phyloP scores from a whole-genome alignment of 1,284 basidiomycete genomes.

The Leccinum griseonigrum region DNA sequence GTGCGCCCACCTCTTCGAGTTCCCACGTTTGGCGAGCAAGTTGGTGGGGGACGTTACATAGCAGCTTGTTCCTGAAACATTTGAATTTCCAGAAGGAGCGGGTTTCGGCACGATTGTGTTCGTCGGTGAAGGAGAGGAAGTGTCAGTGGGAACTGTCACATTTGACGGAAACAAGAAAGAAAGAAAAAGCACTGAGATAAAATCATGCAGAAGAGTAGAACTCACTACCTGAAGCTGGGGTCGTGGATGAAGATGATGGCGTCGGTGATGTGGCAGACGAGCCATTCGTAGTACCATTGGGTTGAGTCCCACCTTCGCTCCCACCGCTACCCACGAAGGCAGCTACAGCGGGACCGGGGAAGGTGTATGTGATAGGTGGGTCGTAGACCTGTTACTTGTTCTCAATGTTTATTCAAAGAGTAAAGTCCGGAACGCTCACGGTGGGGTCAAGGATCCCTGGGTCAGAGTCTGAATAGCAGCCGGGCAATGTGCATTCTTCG shows the following conservation, averaged over 20 bases:
- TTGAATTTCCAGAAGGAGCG: neutral
- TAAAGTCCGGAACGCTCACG: constrained; percentile 30
- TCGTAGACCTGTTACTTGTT: constrained; percentile 34
- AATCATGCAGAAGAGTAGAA: constrained; percentile 3
- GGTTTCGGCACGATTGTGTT: neutral
- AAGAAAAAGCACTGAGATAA: neutral
- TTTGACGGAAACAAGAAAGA: constrained; percentile 1
- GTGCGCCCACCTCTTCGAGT: constrained; percentile 16
- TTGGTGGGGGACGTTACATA: constrained; percentile 18
- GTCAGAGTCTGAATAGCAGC: constrained; percentile 59
- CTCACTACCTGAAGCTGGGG: constrained; percentile 19
- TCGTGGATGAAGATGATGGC: constrained; percentile 13
- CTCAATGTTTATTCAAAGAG: constrained; percentile 4
- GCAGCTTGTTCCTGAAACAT: constrained; percentile 16
- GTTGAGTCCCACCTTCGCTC: constrained; percentile 19
- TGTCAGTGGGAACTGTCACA: constrained; percentile 24
- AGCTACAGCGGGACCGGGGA: constrained; percentile 40
- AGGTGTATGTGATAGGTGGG: constrained; percentile 33
- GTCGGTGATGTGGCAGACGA: constrained; percentile 18
- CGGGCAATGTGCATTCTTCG: constrained; percentile 59
- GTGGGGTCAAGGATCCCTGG: constrained; percentile 55
- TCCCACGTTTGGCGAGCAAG: constrained; percentile 19
- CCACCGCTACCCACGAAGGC: constrained; percentile 23
- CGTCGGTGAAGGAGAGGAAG: constrained; percentile 11
- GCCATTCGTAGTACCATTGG: constrained; percentile 16